Evolutionary conservation across 2,329 filamentous ascomycete genomes (phyloP), one percentile per base, ranked within the genome.

Genomic region (Fusarium sp.): DNA sequence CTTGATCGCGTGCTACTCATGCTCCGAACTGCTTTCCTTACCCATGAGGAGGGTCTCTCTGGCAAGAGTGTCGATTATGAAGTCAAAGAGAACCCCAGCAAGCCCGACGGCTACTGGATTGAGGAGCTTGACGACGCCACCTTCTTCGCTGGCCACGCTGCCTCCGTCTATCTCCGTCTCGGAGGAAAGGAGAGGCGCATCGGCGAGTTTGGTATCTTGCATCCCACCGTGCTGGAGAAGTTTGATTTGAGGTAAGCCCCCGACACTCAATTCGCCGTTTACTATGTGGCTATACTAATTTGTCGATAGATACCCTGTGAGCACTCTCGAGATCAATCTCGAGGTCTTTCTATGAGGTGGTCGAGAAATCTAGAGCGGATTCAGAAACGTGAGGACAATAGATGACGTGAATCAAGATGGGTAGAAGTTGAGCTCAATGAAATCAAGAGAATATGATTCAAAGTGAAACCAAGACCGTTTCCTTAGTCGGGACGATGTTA

Each of bases 1-100:
- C 81, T 99, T 38, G 95, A 99, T 77, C 89, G 95, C 49, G 79
- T 98, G 61, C 89, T 99, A 84, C 80, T 91, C 59, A 98, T 98
- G 94, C 85, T 99, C 59, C 90, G 90, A 72, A 90, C 87, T 42
- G 85, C 87, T 37, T 97, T 97, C 79, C 79, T 95, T 55, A 90
- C 87, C 3, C 83, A 85, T 57, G 91, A 93, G 70, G 90, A 93
- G 65, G 88, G 87, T 4, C 76, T 91, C 25, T 68, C 77, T 45
- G 76, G 77, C 32, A 81, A 83, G 74, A 79, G 76, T 54, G 65
- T 82, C 49, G 80, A 84, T 61, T 83, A 83, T 65, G 78, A 84
- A 61, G 79, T 85, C 21, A 79, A 74, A 67, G 77, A 80, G 65
- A 78, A 86, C 72, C 78, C 82, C 60, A 79, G 80, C 52, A 83